phyloP scores from a whole-genome alignment of 805 yeast species.

The Ogataea pilisensis region DNA sequence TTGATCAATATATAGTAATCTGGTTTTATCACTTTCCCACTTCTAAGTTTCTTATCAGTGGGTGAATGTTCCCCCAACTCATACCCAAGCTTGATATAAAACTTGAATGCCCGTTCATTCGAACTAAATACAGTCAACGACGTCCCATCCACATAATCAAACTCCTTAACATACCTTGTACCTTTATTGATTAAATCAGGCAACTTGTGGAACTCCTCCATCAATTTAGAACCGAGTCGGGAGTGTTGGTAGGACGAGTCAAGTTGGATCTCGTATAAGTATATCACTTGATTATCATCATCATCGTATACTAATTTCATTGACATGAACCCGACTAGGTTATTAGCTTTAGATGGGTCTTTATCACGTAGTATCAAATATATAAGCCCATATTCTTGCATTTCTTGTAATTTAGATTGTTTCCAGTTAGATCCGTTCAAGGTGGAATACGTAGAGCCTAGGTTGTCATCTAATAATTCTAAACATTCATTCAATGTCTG shows the following conservation, averaged over 20 bases:
- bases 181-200: slow-evolving; percentile 17
- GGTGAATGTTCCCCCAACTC: slow-evolving; percentile 40
- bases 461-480: slow-evolving; percentile 21
- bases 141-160: slow-evolving; percentile 26
- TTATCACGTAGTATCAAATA: slow-evolving; percentile 33
- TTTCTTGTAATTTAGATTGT: slow-evolving; percentile 38
- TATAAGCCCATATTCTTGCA: slow-evolving; percentile 44
- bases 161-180: neutral
- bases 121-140: slow-evolving; percentile 49
- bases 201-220: slow-evolving; percentile 34
- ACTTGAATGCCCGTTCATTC: slow-evolving; percentile 37
- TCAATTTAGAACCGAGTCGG: slow-evolving; percentile 37
- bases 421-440: slow-evolving; percentile 40
- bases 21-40: slow-evolving; percentile 39
- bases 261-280: slow-evolving; percentile 57
- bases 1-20: slow-evolving; percentile 36
- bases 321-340: slow-evolving; percentile 42
- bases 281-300: slow-evolving; percentile 35
- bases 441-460: slow-evolving; percentile 22
- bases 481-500: slow-evolving; percentile 11
- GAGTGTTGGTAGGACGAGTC: slow-evolving; percentile 30
- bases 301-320: slow-evolving; percentile 40
- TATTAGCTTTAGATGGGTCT: slow-evolving; percentile 2
- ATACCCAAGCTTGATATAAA: slow-evolving; percentile 44
- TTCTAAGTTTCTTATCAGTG: slow-evolving; percentile 35